Evolutionary conservation across 306 rosid genomes (phyloP).

Genomic region (Gastrolobium villosum): DNA sequence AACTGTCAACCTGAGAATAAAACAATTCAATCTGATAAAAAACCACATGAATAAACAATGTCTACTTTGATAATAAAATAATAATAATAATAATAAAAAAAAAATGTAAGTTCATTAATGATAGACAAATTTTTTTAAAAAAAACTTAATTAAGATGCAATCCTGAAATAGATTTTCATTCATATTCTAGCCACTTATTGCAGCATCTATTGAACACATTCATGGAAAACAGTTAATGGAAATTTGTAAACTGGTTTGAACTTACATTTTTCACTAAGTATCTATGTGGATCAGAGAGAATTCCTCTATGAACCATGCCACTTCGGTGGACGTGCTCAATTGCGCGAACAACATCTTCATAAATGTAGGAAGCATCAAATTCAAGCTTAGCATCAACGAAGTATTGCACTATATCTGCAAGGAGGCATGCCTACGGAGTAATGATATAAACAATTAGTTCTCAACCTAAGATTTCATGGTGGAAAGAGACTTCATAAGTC

Average conservation of each 20-base stretch:
- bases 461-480: conserved; percentile 19
- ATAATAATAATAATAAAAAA: no score
- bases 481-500: conserved; percentile 32
- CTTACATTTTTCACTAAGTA: conserved; percentile 90
- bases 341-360: conserved; percentile 91
- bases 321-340: conserved; percentile 89
- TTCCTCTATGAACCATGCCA: conserved; percentile 86
- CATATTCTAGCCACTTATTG: conserved; percentile 30
- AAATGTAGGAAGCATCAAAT: conserved; percentile 90
- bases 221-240: conserved; percentile 7
- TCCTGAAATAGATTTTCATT: conserved; percentile 16
- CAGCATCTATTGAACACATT: conserved; percentile 42
- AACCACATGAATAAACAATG: conserved; percentile 30
- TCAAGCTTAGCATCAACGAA: conserved; percentile 92
- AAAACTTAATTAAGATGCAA: conserved; percentile 36
- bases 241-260: conserved; percentile 37
- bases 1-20: conserved; percentile 40
- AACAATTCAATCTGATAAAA: conserved; percentile 30
- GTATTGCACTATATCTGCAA: conserved; percentile 94
- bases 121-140: conserved; percentile 26
- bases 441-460: conserved; percentile 45
- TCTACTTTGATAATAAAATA: neutral
- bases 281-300: conserved; percentile 79
- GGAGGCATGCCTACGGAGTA: conserved; percentile 91
- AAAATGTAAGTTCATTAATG: no score